Conservation (phyloP, 2,329 filamentous ascomycete species). For the Aspergillus calidoustus region DNA sequence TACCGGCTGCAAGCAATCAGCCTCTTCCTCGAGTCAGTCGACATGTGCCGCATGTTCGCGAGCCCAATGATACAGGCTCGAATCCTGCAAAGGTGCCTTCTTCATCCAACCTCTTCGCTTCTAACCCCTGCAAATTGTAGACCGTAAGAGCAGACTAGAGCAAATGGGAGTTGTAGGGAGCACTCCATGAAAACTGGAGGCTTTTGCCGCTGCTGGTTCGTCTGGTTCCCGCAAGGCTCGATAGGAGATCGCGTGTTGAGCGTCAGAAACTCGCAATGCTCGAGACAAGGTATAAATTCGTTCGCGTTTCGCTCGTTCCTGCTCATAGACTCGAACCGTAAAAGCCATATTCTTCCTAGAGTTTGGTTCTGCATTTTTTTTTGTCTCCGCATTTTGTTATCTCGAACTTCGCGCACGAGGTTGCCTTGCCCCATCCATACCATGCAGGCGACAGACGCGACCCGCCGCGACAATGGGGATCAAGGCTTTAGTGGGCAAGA, state of each 20-base stretch:
- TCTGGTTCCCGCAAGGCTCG: neutral
- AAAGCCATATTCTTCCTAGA: too few species aligned
- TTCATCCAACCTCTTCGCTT: neutral
- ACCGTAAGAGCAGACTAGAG: neutral
- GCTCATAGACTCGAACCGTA: too few species aligned
- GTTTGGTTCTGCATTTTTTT: too few species aligned
- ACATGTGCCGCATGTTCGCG: neutral
- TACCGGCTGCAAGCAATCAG: neutral
- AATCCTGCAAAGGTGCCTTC: too few species aligned
- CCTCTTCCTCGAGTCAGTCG: neutral
- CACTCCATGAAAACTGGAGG: too few species aligned
- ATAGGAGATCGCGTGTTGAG: neutral
- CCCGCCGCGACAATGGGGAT: neutral
- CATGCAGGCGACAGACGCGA: neutral
- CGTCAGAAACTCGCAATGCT: too few species aligned
- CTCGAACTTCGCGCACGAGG: neutral
- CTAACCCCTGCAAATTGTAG: neutral
- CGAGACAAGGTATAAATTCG: too few species aligned
- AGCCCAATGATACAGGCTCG: neutral
- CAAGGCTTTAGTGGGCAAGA: neutral
- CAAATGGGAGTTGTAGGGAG: neutral
- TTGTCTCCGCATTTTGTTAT: too few species aligned
- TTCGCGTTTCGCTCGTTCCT: too few species aligned
- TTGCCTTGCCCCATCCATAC: neutral
- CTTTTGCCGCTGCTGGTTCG: neutral